Evolutionary conservation across 192 early-diverging fungal species (phyloP), one percentile per base, ranked within the genome.

Genomic region (Gonapodya sp.): DNA sequence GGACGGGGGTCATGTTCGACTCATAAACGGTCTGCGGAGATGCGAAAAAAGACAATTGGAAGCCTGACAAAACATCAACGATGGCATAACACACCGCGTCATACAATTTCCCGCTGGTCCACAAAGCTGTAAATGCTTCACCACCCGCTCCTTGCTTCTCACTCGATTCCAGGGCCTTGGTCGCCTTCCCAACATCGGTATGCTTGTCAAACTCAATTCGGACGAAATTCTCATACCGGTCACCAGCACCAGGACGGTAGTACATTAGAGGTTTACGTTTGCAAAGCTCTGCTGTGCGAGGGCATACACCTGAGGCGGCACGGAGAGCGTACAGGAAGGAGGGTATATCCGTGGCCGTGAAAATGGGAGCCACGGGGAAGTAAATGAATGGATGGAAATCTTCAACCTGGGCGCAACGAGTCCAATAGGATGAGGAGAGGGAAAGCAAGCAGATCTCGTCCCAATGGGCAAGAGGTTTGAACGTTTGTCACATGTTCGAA

Each of bases 241-340:
- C 75, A 33, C 75, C 75, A 8, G 75, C 75, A 2, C 34, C 34
- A 14, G 75, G 75, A 18, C 75, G 75, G 75, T 77, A 77, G 31
- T 77, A 77, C 75, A 18, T 77, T 24, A 64, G 24, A 24, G 46
- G 46, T 64, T 64, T 64, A 8, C 46, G 46, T 18, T 77, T 77
- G 75, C 18, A 77, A 34, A 77, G 75, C 34, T 77, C 34, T 2
- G 34, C 30, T 33, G 16, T 77, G 75, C 75, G 46, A 16, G 30
- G 75, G 18, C 14, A 33, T 31, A 18, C 30, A 31, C 75, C 75
- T 31, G 75, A 34, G 2, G 75, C 75, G 46, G 46, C 24, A 24
- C 75, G 34, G 8, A 77, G 75, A 16, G 34, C 2, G 18, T 34
- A 16, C 31, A 31, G 16, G 8, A 77, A 77, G 8, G 75, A 2